Conservation (phyloP, 129 eudicot species). For the Helichrysum umbraculigerum region DNA sequence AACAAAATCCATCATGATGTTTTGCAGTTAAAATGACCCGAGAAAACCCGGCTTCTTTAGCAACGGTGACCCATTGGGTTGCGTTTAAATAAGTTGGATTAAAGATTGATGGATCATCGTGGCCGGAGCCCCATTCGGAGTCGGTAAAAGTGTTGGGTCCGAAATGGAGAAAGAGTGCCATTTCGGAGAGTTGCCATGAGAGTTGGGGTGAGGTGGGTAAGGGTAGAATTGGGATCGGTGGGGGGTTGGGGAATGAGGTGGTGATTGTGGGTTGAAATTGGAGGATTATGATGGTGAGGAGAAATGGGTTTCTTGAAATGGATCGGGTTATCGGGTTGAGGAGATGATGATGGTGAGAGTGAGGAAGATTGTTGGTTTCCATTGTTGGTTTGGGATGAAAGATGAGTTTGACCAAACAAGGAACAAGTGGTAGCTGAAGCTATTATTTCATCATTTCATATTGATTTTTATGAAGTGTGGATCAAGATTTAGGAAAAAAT, state of each 20-base stretch:
- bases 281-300: constrained; percentile 22
- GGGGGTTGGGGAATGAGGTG: constrained; percentile 50
- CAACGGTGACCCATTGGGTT: constrained; percentile 77
- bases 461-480: neutral
- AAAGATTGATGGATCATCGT: constrained; percentile 66
- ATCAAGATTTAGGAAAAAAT: neutral
- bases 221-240: constrained; percentile 85
- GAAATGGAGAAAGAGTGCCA: constrained; percentile 89
- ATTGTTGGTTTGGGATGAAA: constrained; percentile 11
- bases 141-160: constrained; percentile 94
- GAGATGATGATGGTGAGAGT: constrained; percentile 2
- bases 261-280: constrained; percentile 23
- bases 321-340: constrained; percentile 33
- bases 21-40: constrained; percentile 78
- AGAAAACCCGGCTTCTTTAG: constrained; percentile 67
- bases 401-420: constrained; percentile 9
- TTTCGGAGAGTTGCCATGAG: constrained; percentile 76
- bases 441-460: neutral
- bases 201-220: constrained; percentile 70
- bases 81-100: constrained; percentile 55
- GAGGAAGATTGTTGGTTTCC: constrained; percentile 12
- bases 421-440: neutral
- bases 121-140: constrained; percentile 87
- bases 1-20: constrained; percentile 92
- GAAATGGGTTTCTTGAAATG: constrained; percentile 30